Conservation (phyloP, 2,329 filamentous ascomycete genomes). For the Orbilia javanica region DNA sequence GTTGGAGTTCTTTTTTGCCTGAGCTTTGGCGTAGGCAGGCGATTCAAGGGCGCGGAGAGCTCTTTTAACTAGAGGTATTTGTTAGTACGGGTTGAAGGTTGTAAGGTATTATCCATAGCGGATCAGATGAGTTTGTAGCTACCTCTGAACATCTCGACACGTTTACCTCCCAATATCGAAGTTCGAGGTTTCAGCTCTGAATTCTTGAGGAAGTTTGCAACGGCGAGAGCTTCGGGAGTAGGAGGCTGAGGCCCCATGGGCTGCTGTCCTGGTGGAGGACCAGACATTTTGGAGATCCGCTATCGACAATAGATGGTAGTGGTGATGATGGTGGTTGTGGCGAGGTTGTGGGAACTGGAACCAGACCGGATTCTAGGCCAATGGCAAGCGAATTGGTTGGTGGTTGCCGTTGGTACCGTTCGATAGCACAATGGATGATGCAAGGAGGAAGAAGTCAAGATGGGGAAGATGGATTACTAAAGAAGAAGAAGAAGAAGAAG, state of each 20-base stretch:
- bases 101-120: not conserved
- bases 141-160: slow-evolving; percentile 99
- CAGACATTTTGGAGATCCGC: slow-evolving; percentile 33
- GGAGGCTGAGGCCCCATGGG: slow-evolving; percentile 70
- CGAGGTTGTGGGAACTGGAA: not conserved
- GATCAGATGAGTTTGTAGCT: slow-evolving; percentile 59
- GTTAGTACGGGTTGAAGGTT: not conserved
- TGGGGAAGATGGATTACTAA: not conserved
- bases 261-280: slow-evolving; percentile 58
- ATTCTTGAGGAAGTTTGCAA: slow-evolving; percentile 85
- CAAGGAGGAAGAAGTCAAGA: slow-evolving; percentile 14
- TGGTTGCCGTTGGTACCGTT: slow-evolving; percentile 6
- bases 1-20: slow-evolving; percentile 84
- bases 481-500: no score
- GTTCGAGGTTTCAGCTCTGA: slow-evolving; percentile 91
- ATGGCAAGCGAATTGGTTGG: slow-evolving; percentile 30
- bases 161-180: slow-evolving; percentile 92
- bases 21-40: slow-evolving; percentile 87
- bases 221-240: slow-evolving; percentile 86
- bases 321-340: not conserved
- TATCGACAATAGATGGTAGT: slow-evolving; percentile 8
- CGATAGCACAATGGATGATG: slow-evolving; percentile 19
- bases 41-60: slow-evolving; percentile 91
- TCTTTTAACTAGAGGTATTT: slow-evolving; percentile 78
- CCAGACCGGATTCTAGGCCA: not conserved